Conservation (phyloP, 148 eudicot species). For the Cornus suecica region DNA sequence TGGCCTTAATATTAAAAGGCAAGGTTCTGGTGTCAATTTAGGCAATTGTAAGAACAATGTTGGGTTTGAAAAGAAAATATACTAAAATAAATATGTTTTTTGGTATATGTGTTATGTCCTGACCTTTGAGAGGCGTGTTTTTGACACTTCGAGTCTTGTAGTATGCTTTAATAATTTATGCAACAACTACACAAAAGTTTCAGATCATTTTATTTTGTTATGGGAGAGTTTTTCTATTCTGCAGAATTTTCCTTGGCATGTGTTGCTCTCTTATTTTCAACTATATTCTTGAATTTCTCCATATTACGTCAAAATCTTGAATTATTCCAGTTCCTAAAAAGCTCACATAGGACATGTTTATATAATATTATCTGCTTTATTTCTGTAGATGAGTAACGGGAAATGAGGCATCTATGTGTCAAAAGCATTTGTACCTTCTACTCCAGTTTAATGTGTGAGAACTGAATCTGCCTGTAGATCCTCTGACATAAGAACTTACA, state of each 20-base stretch:
- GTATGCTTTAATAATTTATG: background rate
- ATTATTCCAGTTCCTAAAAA: background rate
- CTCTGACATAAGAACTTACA: conserved; percentile 18
- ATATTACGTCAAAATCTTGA: background rate
- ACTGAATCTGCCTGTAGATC: conserved; percentile 9
- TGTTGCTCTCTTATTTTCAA: background rate
- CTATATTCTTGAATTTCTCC: background rate
- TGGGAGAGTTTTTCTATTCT: background rate
- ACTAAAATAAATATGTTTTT: background rate
- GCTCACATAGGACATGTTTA: background rate
- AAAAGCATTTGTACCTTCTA: background rate
- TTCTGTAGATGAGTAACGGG: conserved; percentile 3
- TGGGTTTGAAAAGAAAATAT: background rate
- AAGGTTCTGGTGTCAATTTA: no score
- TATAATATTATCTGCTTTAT: conserved; percentile 5
- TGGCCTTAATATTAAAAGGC: no score
- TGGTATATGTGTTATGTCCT: background rate
- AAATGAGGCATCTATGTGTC: conserved; percentile 2
- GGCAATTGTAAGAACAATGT: no score
- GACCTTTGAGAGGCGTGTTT: background rate
- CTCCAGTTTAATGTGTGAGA: background rate
- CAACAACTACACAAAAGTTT: background rate
- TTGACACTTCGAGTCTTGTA: background rate
- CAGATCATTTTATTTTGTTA: background rate
- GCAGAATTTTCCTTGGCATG: background rate